Evolutionary conservation across 805 yeast genomes (phyloP).

Genomic region (Saccharomycopsis amapae): DNA sequence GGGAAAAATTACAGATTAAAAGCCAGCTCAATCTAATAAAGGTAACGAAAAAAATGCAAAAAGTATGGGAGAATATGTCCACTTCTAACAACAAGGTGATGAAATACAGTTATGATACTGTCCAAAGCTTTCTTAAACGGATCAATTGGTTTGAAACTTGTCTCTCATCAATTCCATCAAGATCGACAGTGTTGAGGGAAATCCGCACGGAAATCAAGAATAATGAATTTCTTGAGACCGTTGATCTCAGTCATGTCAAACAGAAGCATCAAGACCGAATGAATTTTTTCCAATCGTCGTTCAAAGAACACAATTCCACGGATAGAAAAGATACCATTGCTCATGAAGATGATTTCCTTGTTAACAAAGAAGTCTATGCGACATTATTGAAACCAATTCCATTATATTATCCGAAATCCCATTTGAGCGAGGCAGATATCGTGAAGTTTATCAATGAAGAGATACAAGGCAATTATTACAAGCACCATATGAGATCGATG

Average conservation of each 20-base stretch:
- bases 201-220: slow-evolving; percentile 23
- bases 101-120: slow-evolving; percentile 31
- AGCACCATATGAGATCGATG: slow-evolving; percentile 31
- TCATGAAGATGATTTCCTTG: slow-evolving; percentile 7
- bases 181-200: slow-evolving; percentile 36
- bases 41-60: slow-evolving; percentile 28
- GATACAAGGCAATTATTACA: slow-evolving; percentile 24
- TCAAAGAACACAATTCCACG: not conserved
- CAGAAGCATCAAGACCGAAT: not conserved
- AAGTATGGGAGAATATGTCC: slow-evolving; percentile 36
- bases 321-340: not conserved
- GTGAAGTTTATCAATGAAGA: slow-evolving; percentile 26
- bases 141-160: slow-evolving; percentile 31
- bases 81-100: slow-evolving; percentile 30
- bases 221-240: not conserved
- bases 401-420: slow-evolving; percentile 16
- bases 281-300: not conserved
- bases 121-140: slow-evolving; percentile 24
- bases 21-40: slow-evolving; percentile 26
- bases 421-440: slow-evolving; percentile 25
- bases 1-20: not conserved
- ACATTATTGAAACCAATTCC: slow-evolving; percentile 17
- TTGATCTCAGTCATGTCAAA: not conserved
- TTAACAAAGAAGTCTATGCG: not conserved
- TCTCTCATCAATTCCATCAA: slow-evolving; percentile 37